A percentile compares a stretch with the other conserved stretches of the same genome.
Evolutionary conservation across 1,284 basidiomycete genomes (phyloP).

Genomic region (Rhodotorula sp.): DNA sequence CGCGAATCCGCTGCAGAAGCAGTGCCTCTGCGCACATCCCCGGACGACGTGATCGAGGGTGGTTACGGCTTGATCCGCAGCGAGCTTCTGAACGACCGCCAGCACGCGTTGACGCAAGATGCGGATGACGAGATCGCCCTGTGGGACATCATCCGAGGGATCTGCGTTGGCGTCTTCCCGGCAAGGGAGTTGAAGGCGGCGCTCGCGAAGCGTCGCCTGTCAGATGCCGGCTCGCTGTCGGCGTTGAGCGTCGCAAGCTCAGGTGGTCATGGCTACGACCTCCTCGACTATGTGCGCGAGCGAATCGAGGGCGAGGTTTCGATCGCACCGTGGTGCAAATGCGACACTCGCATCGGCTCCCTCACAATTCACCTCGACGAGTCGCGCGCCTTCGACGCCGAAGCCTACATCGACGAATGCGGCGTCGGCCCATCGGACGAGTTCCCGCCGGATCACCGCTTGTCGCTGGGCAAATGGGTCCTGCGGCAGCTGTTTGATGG

Average conservation of each 20-base stretch:
- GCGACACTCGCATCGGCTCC: slow-evolving; percentile 85
- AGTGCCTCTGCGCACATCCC: slow-evolving; percentile 59
- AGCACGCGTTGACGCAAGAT: slow-evolving; percentile 88
- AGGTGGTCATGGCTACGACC: slow-evolving; percentile 51
- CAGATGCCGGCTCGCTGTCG: slow-evolving; percentile 3
- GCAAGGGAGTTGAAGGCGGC: slow-evolving; percentile 60
- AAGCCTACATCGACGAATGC: slow-evolving; percentile 90
- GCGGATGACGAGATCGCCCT: slow-evolving; percentile 77
- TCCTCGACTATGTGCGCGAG: slow-evolving; percentile 79
- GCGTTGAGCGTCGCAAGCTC: background rate
- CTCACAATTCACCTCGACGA: slow-evolving; percentile 86
- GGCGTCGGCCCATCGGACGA: slow-evolving; percentile 57
- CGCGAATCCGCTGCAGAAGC: slow-evolving; percentile 82
- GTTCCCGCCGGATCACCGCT: slow-evolving; percentile 60
- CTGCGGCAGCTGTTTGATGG: slow-evolving; percentile 47
- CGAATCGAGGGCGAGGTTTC: slow-evolving; percentile 90
- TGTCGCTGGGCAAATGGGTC: slow-evolving; percentile 47
- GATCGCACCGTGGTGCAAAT: slow-evolving; percentile 77
- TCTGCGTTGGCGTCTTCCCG: slow-evolving; percentile 71
- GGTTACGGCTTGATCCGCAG: slow-evolving; percentile 80
- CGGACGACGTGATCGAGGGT: slow-evolving; percentile 73
- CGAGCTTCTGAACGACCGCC: slow-evolving; percentile 72
- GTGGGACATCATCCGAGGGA: slow-evolving; percentile 83
- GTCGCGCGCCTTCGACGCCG: slow-evolving; percentile 79
- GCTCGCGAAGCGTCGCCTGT: slow-evolving; percentile 24